Evolutionary conservation across 2,329 filamentous ascomycete species (phyloP), one percentile per base, ranked within the genome.

Genomic region (Tolypocladium sp.): DNA sequence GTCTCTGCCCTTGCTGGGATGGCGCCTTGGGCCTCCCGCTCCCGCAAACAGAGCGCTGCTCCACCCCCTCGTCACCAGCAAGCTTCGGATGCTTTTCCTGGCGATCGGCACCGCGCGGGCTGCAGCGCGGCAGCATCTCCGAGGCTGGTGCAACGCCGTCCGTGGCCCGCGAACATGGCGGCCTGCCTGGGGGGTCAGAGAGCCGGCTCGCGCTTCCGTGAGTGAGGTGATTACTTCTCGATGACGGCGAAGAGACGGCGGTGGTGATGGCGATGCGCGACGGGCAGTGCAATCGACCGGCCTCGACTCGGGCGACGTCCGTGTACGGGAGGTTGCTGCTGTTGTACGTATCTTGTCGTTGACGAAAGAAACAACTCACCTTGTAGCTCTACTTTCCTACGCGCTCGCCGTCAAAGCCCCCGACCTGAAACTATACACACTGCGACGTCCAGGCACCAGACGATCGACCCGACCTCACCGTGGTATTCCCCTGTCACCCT

Each of bases 341-440:
- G 42, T 20, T 25, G n/a, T 44, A 12, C 22, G 13, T n/a, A 7
- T 33, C 30, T 33, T 8, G 1, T 9, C 22, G 35, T 7, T 6
- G 53, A 30, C 7, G 25, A 55, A 41, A 55, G 38, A 55, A 55
- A 55, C 53, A 55, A 55, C 53, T 52, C 57, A 58, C 35, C 44
- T 54, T 42, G 57, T 55, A 55, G 53, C 30, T 53, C 49, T 53
- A 53, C 49, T 7, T 53, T 15, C 17, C 20, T 20, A 17, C 15
- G 12, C 4, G 30, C 25, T 20, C 17, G 49, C 49, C 20, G 20
- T 9, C 30, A 7, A 37, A 8, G 49, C 30, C 13, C 20, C 2
- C 10, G 49, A 4, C 5, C 9, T 10, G 30, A 53, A 35, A 1
- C 20, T 53, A 33, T 51, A 52, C 49, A 10, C 49, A 13, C 8